A percentile compares a stretch with the other conserved stretches of the same genome.
These are phyloP conservation scores for Syzygium grande DNA, from an alignment of 345 rosid genomes.

Conservation along the genomic window DNA sequence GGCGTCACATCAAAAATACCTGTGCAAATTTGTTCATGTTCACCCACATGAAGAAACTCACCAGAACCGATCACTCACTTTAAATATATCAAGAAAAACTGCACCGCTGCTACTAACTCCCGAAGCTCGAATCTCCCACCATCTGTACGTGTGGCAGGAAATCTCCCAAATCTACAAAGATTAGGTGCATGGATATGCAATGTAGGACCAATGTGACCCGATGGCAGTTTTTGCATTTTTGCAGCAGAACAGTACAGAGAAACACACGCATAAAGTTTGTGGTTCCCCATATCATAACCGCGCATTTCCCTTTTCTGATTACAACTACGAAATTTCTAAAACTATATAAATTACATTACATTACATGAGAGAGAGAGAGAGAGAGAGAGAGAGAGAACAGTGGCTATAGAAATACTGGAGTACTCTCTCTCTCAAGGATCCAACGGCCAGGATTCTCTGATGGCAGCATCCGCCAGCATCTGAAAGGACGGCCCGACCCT, in stretches of 20 bases:
- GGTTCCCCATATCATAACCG: background rate
- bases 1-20: background rate
- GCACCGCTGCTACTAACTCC: background rate
- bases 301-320: background rate
- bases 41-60: background rate
- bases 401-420: background rate
- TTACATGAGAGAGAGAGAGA: background rate
- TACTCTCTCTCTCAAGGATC: slow-evolving; percentile 15
- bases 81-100: background rate
- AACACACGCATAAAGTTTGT: background rate
- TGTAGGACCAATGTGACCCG: background rate
- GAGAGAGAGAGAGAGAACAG: background rate
- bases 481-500: slow-evolving; percentile 20
- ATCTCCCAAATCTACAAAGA: background rate
- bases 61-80: background rate
- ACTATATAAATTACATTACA: background rate
- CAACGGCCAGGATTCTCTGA: slow-evolving; percentile 43
- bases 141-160: background rate
- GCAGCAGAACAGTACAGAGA: background rate
- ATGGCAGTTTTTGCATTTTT: background rate
- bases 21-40: background rate
- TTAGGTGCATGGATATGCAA: background rate
- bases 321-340: background rate
- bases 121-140: background rate
- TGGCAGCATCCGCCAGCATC: slow-evolving; percentile 15